Evolutionary conservation across 495 filamentous ascomycete genomes (phyloP), one percentile per base, ranked within the genome.

Genomic region (Podospora comata): DNA sequence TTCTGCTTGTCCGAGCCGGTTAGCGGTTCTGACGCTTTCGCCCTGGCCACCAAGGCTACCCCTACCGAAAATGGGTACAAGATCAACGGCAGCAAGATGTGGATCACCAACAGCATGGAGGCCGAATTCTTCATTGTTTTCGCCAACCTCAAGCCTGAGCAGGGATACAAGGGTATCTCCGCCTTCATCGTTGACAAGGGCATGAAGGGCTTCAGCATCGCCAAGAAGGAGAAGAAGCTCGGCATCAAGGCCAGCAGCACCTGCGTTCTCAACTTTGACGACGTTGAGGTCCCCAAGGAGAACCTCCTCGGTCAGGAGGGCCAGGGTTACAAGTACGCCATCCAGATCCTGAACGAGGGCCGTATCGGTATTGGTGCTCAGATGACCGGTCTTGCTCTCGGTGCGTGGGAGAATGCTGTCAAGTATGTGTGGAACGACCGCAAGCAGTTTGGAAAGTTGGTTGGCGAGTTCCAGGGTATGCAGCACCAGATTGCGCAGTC

Each of bases 151-250:
- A 88, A 97, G 75, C 92, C 90, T 3, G 88, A 85, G 78, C 90
- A 92, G 77, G 93, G 91, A 15, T 96, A 99, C 84, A 92, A 92
- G 77, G 95, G 95, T 54, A 99, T 99, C 79, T 94, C 93, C 1
- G 94, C 94, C 57, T 98, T 99, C 78, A 86, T 99, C 71, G 88
- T 98, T 20, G 93, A 97, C 81, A 97, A 96, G 81, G 88, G 82
- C 72, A 91, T 88, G 62, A 89, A 90, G 66, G 95, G 95, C 4
- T 98, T 99, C 85, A 88, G 86, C 19, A 94, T 99, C 76, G 92
- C 95, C 20, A 99, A 99, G 87, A 99, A 99, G 84, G 95, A 99
- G 85, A 97, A 97, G 89, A 99, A 99, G 85, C 88, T 99, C 39
- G 95, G 95, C 57, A 99, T 99, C 81, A 88, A 85, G 65, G 95